Conservation (phyloP, 1,284 basidiomycete species). For the Meripilus lineatus region DNA sequence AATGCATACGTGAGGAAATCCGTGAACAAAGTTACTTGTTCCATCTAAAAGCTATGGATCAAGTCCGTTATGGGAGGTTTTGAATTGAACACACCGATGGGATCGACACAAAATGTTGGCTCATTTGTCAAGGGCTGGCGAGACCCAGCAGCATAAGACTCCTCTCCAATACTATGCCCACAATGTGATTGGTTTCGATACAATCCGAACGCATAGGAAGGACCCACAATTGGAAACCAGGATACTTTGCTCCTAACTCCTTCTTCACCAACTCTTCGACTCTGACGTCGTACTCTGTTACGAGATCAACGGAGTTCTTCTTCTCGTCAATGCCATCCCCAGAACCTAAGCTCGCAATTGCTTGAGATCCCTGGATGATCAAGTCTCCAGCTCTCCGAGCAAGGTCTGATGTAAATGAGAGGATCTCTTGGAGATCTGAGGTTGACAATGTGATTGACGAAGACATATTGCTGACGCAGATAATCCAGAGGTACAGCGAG, state of each 20-base stretch:
- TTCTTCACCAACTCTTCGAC: slow-evolving; percentile 85
- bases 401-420: slow-evolving; percentile 70
- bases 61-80: background rate
- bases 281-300: slow-evolving; percentile 95
- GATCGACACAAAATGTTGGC: slow-evolving; percentile 91
- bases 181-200: background rate
- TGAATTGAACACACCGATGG: slow-evolving; percentile 51
- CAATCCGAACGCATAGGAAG: background rate
- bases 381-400: slow-evolving; percentile 69
- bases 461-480: too few relatives aligned
- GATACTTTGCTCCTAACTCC: slow-evolving; percentile 67
- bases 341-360: slow-evolving; percentile 49
- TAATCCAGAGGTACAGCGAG: too few relatives aligned
- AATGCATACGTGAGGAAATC: slow-evolving; percentile 87
- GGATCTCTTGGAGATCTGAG: slow-evolving; percentile 60
- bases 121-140: slow-evolving; percentile 73
- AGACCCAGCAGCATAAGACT: slow-evolving; percentile 74
- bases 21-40: slow-evolving; percentile 93
- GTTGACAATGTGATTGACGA: too few relatives aligned
- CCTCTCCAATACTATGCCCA: slow-evolving; percentile 80
- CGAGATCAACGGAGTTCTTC: slow-evolving; percentile 89
- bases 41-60: slow-evolving; percentile 53
- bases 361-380: slow-evolving; percentile 70
- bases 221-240: slow-evolving; percentile 78
- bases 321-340: slow-evolving; percentile 65